Evolutionary conservation across 2,329 filamentous ascomycete genomes (phyloP).

Genomic region (Penicillium hesseltinei): DNA sequence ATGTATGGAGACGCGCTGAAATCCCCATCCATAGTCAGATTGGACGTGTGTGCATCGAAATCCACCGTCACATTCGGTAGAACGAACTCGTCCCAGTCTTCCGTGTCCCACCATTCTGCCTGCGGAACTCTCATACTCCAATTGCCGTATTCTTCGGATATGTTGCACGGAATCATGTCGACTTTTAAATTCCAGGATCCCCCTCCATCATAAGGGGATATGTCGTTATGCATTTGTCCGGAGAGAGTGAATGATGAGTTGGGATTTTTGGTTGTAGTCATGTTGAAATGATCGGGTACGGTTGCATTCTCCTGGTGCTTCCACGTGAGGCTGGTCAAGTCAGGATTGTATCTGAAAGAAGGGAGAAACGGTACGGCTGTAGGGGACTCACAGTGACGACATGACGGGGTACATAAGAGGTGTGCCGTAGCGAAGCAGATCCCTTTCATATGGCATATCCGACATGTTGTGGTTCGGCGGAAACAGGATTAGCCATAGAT

Average conservation of each 20-base stretch:
- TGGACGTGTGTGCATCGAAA: neutral
- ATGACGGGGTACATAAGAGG: too few species aligned
- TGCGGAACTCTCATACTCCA: neutral
- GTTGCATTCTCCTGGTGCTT: conserved; percentile 1
- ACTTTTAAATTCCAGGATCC: neutral
- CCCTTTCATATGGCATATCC: too few species aligned
- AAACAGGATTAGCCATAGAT: too few species aligned
- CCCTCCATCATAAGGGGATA: too few species aligned
- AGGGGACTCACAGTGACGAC: too few species aligned
- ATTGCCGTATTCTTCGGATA: neutral
- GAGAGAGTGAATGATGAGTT: neutral
- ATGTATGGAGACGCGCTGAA: neutral
- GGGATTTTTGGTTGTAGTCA: neutral
- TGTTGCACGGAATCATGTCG: neutral
- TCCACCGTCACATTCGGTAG: neutral
- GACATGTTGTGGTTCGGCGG: too few species aligned
- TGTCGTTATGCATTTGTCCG: neutral
- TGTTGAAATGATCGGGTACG: neutral
- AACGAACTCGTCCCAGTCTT: neutral
- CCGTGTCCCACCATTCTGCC: neutral
- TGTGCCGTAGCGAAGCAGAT: too few species aligned
- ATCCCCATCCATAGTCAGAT: neutral
- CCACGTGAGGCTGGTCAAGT: neutral
- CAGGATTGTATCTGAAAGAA: neutral
- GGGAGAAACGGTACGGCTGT: too few species aligned